Conservation (phyloP, 2,329 filamentous ascomycete genomes). For the Apiospora aurea region DNA sequence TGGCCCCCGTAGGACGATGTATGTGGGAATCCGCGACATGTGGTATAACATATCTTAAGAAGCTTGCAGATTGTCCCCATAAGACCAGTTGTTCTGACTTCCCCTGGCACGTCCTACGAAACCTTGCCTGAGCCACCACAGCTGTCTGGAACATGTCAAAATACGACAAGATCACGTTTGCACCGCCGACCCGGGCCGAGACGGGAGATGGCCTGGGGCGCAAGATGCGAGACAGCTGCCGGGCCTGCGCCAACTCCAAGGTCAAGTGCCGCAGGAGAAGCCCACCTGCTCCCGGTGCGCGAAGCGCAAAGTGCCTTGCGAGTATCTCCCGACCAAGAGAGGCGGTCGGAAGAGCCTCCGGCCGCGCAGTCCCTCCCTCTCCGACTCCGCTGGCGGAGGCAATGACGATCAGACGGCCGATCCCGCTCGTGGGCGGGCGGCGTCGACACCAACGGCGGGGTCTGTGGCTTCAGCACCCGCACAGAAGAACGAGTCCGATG, state of each 20-base stretch:
- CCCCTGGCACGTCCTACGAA: too few relatives aligned
- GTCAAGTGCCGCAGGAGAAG: conserved; percentile 37
- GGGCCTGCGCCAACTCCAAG: conserved; percentile 35
- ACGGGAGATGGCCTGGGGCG: not conserved
- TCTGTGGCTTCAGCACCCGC: too few relatives aligned
- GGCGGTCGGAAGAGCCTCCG: conserved; percentile 6
- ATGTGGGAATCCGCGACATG: too few relatives aligned
- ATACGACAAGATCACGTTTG: not conserved
- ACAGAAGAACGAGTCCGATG: too few relatives aligned
- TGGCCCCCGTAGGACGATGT: too few relatives aligned
- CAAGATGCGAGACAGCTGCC: conserved; percentile 33
- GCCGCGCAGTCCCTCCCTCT: not conserved
- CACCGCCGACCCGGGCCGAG: not conserved
- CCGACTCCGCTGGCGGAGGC: too few relatives aligned
- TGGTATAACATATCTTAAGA: too few relatives aligned
- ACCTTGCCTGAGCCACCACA: too few relatives aligned
- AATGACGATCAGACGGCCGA: not conserved
- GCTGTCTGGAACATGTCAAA: conserved; percentile 20
- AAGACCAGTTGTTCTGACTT: too few relatives aligned
- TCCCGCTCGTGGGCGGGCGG: too few relatives aligned
- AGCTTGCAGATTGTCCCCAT: too few relatives aligned
- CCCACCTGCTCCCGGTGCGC: conserved; percentile 34
- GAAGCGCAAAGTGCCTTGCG: conserved; percentile 33
- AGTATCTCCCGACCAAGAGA: conserved; percentile 27
- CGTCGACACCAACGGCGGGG: too few relatives aligned